phyloP scores from a whole-genome alignment of 1,284 basidiomycete genomes.

The Apiotrichum mycotoxinovorans region DNA sequence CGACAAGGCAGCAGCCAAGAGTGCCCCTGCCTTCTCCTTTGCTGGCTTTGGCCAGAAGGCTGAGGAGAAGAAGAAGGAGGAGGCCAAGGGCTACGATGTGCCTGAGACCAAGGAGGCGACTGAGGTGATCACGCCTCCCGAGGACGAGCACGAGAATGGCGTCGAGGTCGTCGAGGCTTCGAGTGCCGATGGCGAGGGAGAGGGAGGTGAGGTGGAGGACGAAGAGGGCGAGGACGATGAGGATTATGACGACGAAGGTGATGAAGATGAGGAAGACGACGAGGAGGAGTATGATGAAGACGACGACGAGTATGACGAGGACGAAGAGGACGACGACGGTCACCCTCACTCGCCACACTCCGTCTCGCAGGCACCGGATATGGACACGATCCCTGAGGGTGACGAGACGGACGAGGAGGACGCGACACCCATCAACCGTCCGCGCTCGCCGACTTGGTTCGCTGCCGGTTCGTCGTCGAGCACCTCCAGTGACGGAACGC shows the following conservation, averaged over 20 bases:
- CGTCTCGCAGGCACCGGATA: conserved; percentile 23
- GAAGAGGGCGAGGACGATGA: conserved; percentile 27
- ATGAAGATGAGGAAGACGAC: conserved; percentile 20
- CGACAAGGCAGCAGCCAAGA: too few species aligned
- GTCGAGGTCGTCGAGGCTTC: conserved; percentile 8
- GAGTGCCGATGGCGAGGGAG: conserved; percentile 8
- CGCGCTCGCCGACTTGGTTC: conserved; percentile 40
- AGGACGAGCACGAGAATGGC: not conserved
- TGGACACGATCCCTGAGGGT: conserved; percentile 36
- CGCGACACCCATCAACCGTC: conserved; percentile 11
- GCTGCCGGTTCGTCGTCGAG: conserved; percentile 2
- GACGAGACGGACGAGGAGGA: conserved; percentile 20
- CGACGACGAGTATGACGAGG: conserved; percentile 24
- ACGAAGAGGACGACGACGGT: conserved; percentile 14
- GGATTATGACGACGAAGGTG: conserved; percentile 20
- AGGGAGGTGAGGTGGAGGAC: conserved; percentile 11
- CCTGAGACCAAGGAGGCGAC: not conserved
- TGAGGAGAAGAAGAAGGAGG: not conserved
- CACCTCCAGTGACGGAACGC: not conserved
- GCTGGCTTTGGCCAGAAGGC: not conserved
- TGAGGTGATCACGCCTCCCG: not conserved
- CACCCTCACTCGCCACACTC: conserved; percentile 15
- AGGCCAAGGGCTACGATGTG: not conserved
- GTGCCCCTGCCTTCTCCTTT: not conserved
- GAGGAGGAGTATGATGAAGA: conserved; percentile 19